phyloP scores from a whole-genome alignment of 805 yeast genomes.

The Nakazawaea pomicola region DNA sequence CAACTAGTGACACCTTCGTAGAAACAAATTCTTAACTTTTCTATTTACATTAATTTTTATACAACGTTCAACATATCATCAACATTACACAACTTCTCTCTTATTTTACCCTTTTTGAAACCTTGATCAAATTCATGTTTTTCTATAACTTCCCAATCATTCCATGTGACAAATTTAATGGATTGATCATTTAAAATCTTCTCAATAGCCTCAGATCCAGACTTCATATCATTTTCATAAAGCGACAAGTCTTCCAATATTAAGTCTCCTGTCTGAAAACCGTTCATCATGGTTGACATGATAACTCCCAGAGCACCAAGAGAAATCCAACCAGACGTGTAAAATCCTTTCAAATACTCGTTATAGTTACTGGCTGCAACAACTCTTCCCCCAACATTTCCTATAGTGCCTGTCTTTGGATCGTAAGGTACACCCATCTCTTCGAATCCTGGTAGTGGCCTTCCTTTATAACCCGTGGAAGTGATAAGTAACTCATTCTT shows the following conservation, averaged over 20 bases:
- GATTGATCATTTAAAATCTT: constrained; percentile 17
- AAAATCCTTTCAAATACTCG: constrained; percentile 42
- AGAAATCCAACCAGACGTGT: constrained; percentile 88
- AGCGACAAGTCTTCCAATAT: constrained; percentile 47
- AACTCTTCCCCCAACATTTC: constrained; percentile 42
- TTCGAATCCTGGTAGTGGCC: constrained; percentile 54
- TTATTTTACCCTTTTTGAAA: constrained; percentile 38
- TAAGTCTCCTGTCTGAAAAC: constrained; percentile 67
- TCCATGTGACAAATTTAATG: constrained; percentile 46
- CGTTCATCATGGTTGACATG: constrained; percentile 83
- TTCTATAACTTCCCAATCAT: constrained; percentile 60
- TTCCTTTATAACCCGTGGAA: constrained; percentile 80
- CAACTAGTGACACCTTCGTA: no score
- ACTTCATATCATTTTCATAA: constrained; percentile 17
- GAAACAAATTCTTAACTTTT: no score
- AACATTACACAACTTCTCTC: constrained; percentile 49
- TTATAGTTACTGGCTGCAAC: constrained; percentile 17
- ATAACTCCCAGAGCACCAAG: constrained; percentile 87
- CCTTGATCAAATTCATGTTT: constrained; percentile 49
- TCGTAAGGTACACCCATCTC: constrained; percentile 47
- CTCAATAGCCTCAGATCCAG: constrained; percentile 27
- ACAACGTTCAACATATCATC: constrained; percentile 43
- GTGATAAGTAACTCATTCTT: constrained; percentile 66
- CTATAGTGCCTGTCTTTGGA: constrained; percentile 34
- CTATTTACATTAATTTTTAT: background rate